Evolutionary conservation across 2,329 filamentous ascomycete species (phyloP).

Genomic region (Leptographium wingfieldii): DNA sequence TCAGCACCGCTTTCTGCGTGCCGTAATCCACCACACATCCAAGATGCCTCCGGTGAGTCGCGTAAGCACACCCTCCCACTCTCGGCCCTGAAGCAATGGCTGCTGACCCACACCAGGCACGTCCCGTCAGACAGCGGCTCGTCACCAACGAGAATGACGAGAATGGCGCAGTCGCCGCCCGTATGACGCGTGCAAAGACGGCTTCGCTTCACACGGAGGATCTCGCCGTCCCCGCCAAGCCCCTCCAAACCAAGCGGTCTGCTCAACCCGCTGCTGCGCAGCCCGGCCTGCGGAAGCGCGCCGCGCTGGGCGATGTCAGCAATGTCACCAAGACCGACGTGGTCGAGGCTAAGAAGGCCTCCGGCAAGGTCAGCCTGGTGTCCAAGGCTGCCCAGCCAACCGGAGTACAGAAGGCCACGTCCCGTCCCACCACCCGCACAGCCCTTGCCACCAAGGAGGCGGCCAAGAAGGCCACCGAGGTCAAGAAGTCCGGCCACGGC

Average conservation of each 20-base stretch:
- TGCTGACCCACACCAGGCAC: conserved; percentile 23
- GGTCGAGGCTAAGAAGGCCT: conserved; percentile 62
- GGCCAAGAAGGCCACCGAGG: conserved; percentile 50
- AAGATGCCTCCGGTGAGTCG: conserved; percentile 13
- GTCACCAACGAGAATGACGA: conserved; percentile 92
- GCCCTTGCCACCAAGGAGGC: conserved; percentile 32
- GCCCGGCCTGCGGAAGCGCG: conserved; percentile 51
- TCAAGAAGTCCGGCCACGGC: conserved; percentile 62
- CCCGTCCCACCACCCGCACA: conserved; percentile 43
- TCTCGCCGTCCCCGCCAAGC: conserved; percentile 40
- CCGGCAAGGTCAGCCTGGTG: conserved; percentile 53
- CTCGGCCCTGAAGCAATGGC: no score
- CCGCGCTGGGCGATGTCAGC: conserved; percentile 85
- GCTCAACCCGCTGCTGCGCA: conserved; percentile 33
- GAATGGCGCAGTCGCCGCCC: conserved; percentile 62
- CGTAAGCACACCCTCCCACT: background rate
- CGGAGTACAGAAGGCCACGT: conserved; percentile 70
- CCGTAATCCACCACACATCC: background rate
- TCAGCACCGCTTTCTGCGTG: background rate
- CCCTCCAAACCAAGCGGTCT: conserved; percentile 58
- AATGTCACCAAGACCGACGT: conserved; percentile 75
- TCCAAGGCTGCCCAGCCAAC: conserved; percentile 72
- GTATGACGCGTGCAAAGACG: conserved; percentile 86
- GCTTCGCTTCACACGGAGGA: conserved; percentile 58
- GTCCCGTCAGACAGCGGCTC: conserved; percentile 59